A percentile compares a stretch with the other conserved stretches of the same genome.
Conservation (phyloP, 1,139 yeast species). For the Blastobotrys ciferrii region DNA sequence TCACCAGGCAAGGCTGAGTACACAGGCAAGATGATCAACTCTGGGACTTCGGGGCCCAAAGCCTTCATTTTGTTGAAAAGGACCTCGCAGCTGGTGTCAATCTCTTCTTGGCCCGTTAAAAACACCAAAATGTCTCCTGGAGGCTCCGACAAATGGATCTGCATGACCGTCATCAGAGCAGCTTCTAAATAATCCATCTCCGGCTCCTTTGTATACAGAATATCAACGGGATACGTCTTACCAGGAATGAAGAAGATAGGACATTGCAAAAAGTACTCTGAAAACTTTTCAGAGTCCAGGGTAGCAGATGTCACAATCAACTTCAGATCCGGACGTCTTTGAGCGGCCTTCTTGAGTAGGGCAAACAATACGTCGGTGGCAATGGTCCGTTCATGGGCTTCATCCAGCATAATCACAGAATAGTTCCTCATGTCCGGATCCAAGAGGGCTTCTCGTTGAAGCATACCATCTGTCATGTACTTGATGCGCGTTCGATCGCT, state of each 20-base stretch:
- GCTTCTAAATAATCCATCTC: constrained; percentile 84
- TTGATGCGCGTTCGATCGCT: constrained; percentile 62
- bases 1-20: constrained; percentile 78
- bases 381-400: constrained; percentile 93
- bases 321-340: constrained; percentile 68
- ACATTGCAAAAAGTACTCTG: constrained; percentile 71
- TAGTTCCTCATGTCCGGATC: constrained; percentile 74
- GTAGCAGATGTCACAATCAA: constrained; percentile 92
- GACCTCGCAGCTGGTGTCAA: constrained; percentile 84
- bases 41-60: constrained; percentile 61
- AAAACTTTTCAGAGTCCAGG: constrained; percentile 78
- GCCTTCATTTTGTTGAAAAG: constrained; percentile 64
- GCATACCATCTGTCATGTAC: constrained; percentile 96
- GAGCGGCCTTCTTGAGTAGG: constrained; percentile 68
- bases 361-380: constrained; percentile 93
- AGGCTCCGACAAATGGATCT: constrained; percentile 75
- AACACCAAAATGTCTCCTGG: constrained; percentile 83
- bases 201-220: constrained; percentile 73
- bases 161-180: constrained; percentile 74
- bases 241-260: constrained; percentile 87
- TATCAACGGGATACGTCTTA: constrained; percentile 83
- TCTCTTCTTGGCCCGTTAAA: constrained; percentile 88
- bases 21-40: constrained; percentile 79
- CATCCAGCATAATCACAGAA: constrained; percentile 86
- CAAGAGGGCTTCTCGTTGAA: constrained; percentile 73